Evolutionary conservation across 805 yeast species (phyloP).

Genomic region (Candida taoyuanica): DNA sequence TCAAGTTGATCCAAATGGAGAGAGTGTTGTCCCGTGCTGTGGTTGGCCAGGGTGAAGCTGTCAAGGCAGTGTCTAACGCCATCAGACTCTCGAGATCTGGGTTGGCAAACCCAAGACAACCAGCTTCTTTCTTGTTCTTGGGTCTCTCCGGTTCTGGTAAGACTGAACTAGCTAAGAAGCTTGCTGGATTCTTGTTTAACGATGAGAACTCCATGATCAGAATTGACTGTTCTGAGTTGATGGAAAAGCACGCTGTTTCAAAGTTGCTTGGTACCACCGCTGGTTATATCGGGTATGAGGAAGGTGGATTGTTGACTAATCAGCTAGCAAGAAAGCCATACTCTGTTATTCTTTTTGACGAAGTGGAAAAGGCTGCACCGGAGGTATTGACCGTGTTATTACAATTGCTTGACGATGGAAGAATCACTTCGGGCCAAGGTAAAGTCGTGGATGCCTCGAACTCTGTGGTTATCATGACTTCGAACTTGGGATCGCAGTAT

Average conservation of each 20-base stretch:
- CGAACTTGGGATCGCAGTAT: conserved; percentile 92
- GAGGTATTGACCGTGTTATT: conserved; percentile 89
- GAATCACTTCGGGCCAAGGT: conserved; percentile 92
- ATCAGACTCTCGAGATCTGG: conserved; percentile 92
- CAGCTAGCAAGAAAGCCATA: conserved; percentile 89
- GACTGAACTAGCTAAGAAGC: conserved; percentile 94
- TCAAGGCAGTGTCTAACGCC: conserved; percentile 93
- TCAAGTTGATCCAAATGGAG: conserved; percentile 94
- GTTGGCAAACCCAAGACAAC: conserved; percentile 92
- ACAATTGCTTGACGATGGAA: conserved; percentile 94
- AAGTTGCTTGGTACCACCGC: conserved; percentile 96
- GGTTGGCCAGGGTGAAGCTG: conserved; percentile 95
- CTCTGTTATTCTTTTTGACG: conserved; percentile 94
- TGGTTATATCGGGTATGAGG: conserved; percentile 95
- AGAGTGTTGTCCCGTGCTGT: conserved; percentile 73
- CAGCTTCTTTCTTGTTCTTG: conserved; percentile 89
- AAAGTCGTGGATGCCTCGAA: conserved; percentile 91
- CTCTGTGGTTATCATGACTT: conserved; percentile 91
- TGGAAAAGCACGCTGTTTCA: conserved; percentile 93
- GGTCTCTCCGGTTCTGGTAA: conserved; percentile 98
- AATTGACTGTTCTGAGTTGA: conserved; percentile 94
- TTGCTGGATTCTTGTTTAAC: conserved; percentile 92
- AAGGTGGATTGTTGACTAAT: conserved; percentile 94
- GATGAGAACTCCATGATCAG: conserved; percentile 97
- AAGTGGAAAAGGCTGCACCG: conserved; percentile 98